These are phyloP conservation scores for Pythium rishiriense DNA, from an alignment of 352 stramenopile genomes.

Conservation along the genomic window DNA sequence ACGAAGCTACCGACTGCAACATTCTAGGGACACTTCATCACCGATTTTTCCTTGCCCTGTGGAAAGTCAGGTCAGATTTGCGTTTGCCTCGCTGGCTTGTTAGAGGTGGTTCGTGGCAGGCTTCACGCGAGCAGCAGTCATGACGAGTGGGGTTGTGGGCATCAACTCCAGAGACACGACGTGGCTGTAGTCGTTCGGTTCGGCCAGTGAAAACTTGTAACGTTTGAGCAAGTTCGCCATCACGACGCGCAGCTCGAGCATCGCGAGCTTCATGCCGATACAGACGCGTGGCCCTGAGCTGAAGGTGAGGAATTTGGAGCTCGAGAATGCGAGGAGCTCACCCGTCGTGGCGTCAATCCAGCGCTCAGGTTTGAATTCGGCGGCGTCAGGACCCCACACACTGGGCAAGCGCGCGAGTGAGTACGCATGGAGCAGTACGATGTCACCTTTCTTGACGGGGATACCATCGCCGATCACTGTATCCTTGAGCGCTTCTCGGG, in stretches of 20 bases:
- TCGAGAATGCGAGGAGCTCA: not conserved
- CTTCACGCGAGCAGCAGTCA: too few species aligned
- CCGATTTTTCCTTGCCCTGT: too few species aligned
- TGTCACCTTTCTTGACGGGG: not conserved
- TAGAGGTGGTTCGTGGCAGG: too few species aligned
- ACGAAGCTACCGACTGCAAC: too few species aligned
- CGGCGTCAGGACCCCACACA: slow-evolving; percentile 22
- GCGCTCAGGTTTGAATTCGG: slow-evolving; percentile 66
- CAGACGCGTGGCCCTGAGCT: slow-evolving; percentile 47
- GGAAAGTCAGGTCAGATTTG: too few species aligned
- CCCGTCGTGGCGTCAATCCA: slow-evolving; percentile 47
- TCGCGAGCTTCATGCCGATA: slow-evolving; percentile 43
- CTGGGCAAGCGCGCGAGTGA: slow-evolving; percentile 29
- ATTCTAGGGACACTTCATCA: too few species aligned
- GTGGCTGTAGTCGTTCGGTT: slow-evolving; percentile 13
- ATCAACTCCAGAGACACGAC: slow-evolving; percentile 1
- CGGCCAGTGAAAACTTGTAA: slow-evolving; percentile 12
- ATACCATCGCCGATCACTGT: slow-evolving; percentile 36
- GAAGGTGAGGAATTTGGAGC: slow-evolving; percentile 37
- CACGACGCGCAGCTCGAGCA: slow-evolving; percentile 41
- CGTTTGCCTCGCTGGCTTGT: too few species aligned
- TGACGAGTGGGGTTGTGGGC: not conserved
- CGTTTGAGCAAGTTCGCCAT: slow-evolving; percentile 17
- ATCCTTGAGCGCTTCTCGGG: slow-evolving; percentile 57
- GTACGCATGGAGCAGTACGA: slow-evolving; percentile 20